Percentiles rank a stretch among this genome's conserved stretches.
phyloP scores from a whole-genome alignment of 2,329 filamentous ascomycete species.

The Penicillium sp. region DNA sequence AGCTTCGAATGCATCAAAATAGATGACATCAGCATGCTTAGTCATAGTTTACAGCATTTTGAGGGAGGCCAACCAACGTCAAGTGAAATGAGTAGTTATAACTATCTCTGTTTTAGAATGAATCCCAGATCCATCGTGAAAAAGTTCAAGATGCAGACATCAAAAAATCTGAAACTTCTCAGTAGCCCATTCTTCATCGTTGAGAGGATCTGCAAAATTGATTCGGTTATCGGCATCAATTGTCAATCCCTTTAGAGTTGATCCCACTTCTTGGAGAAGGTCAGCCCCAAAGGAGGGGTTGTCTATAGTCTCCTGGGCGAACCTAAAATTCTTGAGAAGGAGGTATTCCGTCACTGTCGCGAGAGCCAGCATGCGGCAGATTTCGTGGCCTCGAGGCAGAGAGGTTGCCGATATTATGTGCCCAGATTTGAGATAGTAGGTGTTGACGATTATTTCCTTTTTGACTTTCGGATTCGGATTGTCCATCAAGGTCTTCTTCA shows the following conservation, averaged over 20 bases:
- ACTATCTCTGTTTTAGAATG: no score
- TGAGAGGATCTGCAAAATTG: no score
- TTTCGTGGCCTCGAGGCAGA: neutral
- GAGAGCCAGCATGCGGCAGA: neutral
- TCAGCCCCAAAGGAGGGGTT: neutral
- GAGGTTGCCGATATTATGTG: neutral
- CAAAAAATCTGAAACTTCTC: no score
- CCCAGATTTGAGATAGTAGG: neutral
- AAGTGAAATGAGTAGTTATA: no score
- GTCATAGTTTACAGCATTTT: neutral
- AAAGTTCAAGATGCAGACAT: no score
- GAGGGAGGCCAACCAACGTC: no score
- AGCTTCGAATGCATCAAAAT: neutral
- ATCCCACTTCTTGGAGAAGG: neutral
- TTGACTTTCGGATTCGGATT: neutral
- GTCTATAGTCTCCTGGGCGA: neutral
- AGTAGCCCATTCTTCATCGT: no score
- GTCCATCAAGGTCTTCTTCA: neutral
- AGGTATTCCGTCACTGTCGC: neutral
- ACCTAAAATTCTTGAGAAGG: neutral
- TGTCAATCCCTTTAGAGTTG: neutral
- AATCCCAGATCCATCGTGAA: no score
- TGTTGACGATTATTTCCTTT: neutral
- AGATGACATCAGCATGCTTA: conserved; percentile 5
- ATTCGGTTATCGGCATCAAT: no score